These are phyloP conservation scores for Cryptococcus floricola DNA, from an alignment of 1,284 basidiomycete genomes.

Conservation along the genomic window DNA sequence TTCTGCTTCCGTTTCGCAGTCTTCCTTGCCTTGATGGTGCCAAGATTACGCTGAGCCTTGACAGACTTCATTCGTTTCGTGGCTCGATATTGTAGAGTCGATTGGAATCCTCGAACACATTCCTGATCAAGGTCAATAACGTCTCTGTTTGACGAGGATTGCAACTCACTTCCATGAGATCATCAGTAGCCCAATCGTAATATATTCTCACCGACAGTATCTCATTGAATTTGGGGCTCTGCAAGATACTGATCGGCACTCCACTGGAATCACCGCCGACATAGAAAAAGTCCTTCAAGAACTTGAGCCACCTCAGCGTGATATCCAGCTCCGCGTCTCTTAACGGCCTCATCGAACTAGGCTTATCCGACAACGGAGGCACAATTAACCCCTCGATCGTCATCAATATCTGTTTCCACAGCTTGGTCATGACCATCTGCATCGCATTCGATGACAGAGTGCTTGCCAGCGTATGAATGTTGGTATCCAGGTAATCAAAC, in stretches of 20 bases:
- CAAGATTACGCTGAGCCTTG: constrained; percentile 76
- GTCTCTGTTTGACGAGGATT: background rate
- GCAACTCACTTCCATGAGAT: constrained; percentile 68
- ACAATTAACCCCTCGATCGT: constrained; percentile 86
- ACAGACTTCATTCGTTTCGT: constrained; percentile 88
- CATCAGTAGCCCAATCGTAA: constrained; percentile 92
- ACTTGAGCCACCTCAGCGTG: constrained; percentile 97
- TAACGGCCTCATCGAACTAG: constrained; percentile 84
- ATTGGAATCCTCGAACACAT: constrained; percentile 76
- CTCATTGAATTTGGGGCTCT: constrained; percentile 94
- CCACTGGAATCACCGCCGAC: constrained; percentile 84
- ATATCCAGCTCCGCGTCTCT: constrained; percentile 95
- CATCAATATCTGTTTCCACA: constrained; percentile 94
- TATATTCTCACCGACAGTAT: constrained; percentile 83
- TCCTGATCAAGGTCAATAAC: constrained; percentile 50
- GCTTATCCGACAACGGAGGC: constrained; percentile 83
- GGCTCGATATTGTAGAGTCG: constrained; percentile 65
- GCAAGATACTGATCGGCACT: constrained; percentile 78
- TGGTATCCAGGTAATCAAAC: constrained; percentile 95
- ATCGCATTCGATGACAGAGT: constrained; percentile 79
- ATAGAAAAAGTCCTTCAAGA: constrained; percentile 91
- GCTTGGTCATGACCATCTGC: constrained; percentile 84
- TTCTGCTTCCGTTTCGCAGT: constrained; percentile 75
- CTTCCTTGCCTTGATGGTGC: constrained; percentile 93
- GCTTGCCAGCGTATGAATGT: constrained; percentile 86